Percentiles rank a stretch among this genome's conserved stretches.
Conservation (phyloP, 345 rosid species). For the Gossypium arboreum region DNA sequence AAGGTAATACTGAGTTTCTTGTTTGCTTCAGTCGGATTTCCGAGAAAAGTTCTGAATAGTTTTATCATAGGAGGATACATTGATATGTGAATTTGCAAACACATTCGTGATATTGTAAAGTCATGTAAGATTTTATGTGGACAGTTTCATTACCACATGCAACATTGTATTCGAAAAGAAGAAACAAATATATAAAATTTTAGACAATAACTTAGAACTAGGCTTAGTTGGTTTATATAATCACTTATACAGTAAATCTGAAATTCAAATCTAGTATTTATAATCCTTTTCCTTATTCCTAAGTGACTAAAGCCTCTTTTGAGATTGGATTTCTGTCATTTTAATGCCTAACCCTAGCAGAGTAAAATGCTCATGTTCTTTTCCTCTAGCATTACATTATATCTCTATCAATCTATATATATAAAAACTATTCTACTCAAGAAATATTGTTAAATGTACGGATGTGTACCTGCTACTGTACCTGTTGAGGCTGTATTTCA, state of each 20-base stretch:
- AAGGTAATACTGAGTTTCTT: constrained; percentile 87
- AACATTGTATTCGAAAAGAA: background rate
- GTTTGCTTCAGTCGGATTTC: constrained; percentile 51
- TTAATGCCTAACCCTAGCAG: background rate
- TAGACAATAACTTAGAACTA: background rate
- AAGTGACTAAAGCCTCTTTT: background rate
- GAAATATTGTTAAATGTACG: background rate
- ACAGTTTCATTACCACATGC: background rate
- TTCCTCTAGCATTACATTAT: background rate
- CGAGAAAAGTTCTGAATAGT: constrained; percentile 21
- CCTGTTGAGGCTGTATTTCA: constrained; percentile 16
- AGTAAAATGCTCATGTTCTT: background rate
- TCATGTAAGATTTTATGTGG: background rate
- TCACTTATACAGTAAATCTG: background rate
- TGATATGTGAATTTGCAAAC: background rate
- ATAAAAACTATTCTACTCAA: background rate
- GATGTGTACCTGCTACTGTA: background rate
- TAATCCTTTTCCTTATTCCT: background rate
- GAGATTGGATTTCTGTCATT: background rate
- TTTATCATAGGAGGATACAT: background rate
- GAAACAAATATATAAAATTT: background rate
- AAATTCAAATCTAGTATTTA: background rate
- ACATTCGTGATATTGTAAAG: background rate
- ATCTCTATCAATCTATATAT: background rate
- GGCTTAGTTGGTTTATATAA: background rate